Percentiles rank a stretch among this genome's conserved stretches.
Conservation (phyloP, 1,139 yeast species). For the Blastobotrys proliferans region DNA sequence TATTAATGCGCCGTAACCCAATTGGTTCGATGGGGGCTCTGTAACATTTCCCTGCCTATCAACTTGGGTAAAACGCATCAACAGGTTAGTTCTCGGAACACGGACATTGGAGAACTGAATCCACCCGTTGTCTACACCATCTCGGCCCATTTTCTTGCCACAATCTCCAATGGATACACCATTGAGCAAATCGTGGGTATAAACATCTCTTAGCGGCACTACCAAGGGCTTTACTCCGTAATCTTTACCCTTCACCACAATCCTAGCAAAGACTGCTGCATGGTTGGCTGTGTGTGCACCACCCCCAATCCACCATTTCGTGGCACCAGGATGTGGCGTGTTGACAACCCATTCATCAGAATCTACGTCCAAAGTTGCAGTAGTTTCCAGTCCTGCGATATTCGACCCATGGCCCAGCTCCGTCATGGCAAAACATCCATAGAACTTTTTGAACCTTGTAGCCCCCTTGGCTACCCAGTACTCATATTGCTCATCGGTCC, state of each 20-base stretch:
- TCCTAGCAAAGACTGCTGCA: constrained; percentile 72
- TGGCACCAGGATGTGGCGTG: constrained; percentile 87
- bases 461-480: constrained; percentile 81
- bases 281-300: constrained; percentile 93
- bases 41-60: constrained; percentile 61
- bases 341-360: constrained; percentile 67
- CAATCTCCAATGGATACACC: constrained; percentile 87
- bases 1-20: constrained; percentile 78
- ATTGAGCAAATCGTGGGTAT: constrained; percentile 60
- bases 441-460: constrained; percentile 54
- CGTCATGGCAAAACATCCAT: constrained; percentile 94
- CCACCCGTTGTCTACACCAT: constrained; percentile 81
- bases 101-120: constrained; percentile 78
- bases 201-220: constrained; percentile 75
- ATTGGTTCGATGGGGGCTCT: constrained; percentile 72
- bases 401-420: constrained; percentile 73
- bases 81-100: constrained; percentile 78
- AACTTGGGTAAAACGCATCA: constrained; percentile 74
- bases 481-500: constrained; percentile 52
- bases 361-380: constrained; percentile 68
- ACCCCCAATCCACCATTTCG: constrained; percentile 98
- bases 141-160: constrained; percentile 91
- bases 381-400: constrained; percentile 86
- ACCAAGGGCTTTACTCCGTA: constrained; percentile 88
- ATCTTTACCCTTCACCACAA: constrained; percentile 75